Conservation (phyloP, 768 basidiomycete genomes). For the Hydnum rufescens region DNA sequence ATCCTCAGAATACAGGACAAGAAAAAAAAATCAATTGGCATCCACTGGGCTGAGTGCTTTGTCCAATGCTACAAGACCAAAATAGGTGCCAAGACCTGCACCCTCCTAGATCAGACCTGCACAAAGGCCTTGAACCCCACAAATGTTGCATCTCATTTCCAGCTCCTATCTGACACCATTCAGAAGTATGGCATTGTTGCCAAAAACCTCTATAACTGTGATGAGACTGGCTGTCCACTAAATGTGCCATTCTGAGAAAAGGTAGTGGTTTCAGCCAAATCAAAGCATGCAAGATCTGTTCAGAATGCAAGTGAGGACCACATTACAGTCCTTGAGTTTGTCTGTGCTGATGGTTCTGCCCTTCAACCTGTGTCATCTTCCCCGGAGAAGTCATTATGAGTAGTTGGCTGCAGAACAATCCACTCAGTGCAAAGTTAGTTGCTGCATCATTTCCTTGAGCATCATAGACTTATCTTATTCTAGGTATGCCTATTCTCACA, state of each 20-base stretch:
- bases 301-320: slow-evolving; percentile 5
- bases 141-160: background rate
- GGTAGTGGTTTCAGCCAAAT: background rate
- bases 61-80: background rate
- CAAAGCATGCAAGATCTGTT: slow-evolving; percentile 3
- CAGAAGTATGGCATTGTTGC: background rate
- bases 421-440: slow-evolving; percentile 9
- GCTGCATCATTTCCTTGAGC: no score
- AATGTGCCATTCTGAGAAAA: background rate
- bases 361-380: slow-evolving; percentile 11
- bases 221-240: slow-evolving; percentile 3
- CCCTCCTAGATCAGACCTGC: background rate
- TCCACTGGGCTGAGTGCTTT: background rate
- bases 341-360: slow-evolving; percentile 12
- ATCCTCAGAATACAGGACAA: background rate
- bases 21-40: background rate
- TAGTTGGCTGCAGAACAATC: slow-evolving; percentile 7
- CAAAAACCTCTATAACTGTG: background rate
- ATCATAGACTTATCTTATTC: background rate
- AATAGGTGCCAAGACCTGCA: background rate
- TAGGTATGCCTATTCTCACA: slow-evolving; percentile 15
- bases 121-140: background rate
- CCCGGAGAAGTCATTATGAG: slow-evolving; percentile 4
- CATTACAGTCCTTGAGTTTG: slow-evolving; percentile 9
- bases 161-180: background rate